Evolutionary conservation across 192 early-diverging fungal species (phyloP), one percentile per base, ranked within the genome.

Genomic region (Podochytrium sp.): DNA sequence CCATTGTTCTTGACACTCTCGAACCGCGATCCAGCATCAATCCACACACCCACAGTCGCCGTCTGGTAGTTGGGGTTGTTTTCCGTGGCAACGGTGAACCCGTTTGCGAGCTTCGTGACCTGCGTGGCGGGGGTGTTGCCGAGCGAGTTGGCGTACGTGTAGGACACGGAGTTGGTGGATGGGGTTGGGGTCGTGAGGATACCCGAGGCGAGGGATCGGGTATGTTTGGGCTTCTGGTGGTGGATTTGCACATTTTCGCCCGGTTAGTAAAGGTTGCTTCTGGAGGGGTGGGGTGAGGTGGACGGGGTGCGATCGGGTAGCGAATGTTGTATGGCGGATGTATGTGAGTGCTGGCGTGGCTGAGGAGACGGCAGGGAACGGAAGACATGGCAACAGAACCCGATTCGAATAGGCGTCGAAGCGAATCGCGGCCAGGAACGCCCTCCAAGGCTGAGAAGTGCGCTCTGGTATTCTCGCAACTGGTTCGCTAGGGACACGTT

Each of bases 1-100:
- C 97, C 97, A 72, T 99, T 99, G 87, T 93, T 94, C 63, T 84
- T 83, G 73, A 81, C 85, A 71, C 57, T 83, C 71, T 87, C 86
- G 49, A 87, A 87, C 32, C 86, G 52, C 2, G 85, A 87, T 32
- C 86, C 86, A 18, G 86, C 86, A 75, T 88, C 83, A 56, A 87
- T 87, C 86, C 86, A 87, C 25, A 87, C 83, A 23, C 86, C 86
- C 30, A 87, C 86, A n/a, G 86, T 87, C 41, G 86, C 86, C 52
- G 86, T 87, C 67, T 85, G 78, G 77, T 73, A 65, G 82, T 87
- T 87, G 25, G 83, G 79, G 83, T 87, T 87, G 1, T 83, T 38
- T 65, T 87, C 86, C 49, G 86, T 75, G n/a, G 86, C 86, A 37
- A 87, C 63, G 33, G 77, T 87, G 74, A 87, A 87, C 23, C 86